phyloP scores from a whole-genome alignment of 495 filamentous ascomycete genomes.

The Astrothelium macrocarpum region DNA sequence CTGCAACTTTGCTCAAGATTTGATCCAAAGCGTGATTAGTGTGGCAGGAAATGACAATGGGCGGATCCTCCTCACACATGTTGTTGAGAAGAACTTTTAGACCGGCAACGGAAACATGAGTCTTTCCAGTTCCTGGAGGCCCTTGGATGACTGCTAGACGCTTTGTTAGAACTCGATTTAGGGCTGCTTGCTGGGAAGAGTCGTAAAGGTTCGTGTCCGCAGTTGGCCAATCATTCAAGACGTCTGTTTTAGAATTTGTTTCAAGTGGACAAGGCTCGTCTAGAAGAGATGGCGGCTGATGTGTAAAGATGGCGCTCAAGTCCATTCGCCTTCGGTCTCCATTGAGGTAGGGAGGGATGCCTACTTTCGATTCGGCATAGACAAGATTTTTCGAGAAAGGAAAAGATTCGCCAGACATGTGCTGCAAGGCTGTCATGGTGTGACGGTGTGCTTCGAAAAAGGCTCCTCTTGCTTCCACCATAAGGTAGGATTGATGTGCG shows the following conservation, averaged over 20 bases:
- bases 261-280: conserved; percentile 16
- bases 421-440: conserved; percentile 63
- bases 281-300: neutral
- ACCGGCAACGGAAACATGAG: conserved; percentile 63
- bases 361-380: conserved; percentile 37
- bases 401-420: conserved; percentile 53
- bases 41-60: conserved; percentile 71
- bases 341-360: conserved; percentile 41
- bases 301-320: neutral
- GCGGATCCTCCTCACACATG: conserved; percentile 49
- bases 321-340: conserved; percentile 17
- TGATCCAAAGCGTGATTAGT: conserved; percentile 95
- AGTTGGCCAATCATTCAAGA: conserved; percentile 45
- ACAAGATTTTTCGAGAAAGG: conserved; percentile 55
- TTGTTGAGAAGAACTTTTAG: conserved; percentile 59
- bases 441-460: conserved; percentile 71
- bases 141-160: conserved; percentile 76
- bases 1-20: conserved; percentile 56
- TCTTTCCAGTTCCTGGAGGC: conserved; percentile 88
- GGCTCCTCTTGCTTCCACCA: conserved; percentile 62
- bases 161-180: conserved; percentile 62
- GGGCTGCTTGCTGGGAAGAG: conserved; percentile 55
- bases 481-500: conserved; percentile 58
- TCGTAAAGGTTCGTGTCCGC: conserved; percentile 48
- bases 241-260: conserved; percentile 32